A percentile compares a stretch with the other conserved stretches of the same genome.
phyloP scores from a whole-genome alignment of 768 basidiomycete species.

The Agaricus bisporus region DNA sequence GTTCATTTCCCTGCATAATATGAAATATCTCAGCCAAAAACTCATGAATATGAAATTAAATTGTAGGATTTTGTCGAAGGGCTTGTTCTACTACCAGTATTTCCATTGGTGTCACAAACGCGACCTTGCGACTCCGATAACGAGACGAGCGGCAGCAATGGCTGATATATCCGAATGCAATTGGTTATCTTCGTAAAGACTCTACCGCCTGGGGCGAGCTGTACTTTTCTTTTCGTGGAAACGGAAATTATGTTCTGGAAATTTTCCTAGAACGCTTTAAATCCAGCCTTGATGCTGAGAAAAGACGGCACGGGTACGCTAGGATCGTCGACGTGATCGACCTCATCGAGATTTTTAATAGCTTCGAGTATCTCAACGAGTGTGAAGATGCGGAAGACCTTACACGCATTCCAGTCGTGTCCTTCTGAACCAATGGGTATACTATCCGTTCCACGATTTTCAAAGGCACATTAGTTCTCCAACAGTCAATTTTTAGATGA shows the following conservation, averaged over 20 bases:
- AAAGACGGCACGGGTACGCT: no score
- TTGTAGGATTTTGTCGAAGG: neutral
- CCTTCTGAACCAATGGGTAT: conserved; percentile 53
- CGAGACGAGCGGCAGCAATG: conserved; percentile 23
- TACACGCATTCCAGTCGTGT: conserved; percentile 58
- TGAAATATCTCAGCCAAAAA: neutral
- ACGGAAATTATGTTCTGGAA: conserved; percentile 31
- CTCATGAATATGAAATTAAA: neutral
- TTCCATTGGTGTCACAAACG: no score
- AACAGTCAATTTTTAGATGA: neutral
- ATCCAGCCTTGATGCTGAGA: no score
- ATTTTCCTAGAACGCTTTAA: conserved; percentile 51
- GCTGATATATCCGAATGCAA: conserved; percentile 39
- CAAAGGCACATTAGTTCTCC: neutral
- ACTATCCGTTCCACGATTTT: conserved; percentile 56
- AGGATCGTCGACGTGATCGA: conserved; percentile 39
- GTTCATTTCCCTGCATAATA: conserved; percentile 3
- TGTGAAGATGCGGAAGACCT: conserved; percentile 3
- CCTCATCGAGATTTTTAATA: conserved; percentile 24
- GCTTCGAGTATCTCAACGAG: conserved; percentile 28
- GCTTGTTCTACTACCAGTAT: no score
- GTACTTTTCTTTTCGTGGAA: neutral
- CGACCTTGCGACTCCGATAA: no score
- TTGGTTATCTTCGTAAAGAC: conserved; percentile 62
- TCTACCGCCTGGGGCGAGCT: no score